phyloP scores from a whole-genome alignment of 2,329 filamentous ascomycete genomes.

The Aspergillus vadensis region DNA sequence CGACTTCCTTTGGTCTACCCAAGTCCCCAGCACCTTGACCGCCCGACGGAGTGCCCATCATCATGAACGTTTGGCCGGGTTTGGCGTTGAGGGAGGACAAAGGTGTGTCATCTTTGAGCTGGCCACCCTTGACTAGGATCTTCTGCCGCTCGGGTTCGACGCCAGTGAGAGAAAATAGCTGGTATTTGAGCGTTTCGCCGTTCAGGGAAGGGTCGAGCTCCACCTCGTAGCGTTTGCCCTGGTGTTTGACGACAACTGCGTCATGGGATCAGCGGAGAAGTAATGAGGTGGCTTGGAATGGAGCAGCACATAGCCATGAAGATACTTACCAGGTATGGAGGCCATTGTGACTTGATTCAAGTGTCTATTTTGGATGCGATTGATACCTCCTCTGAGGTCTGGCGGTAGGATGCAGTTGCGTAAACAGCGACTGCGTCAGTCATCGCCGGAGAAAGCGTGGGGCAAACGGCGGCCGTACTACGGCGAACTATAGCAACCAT shows the following conservation, averaged over 20 bases:
- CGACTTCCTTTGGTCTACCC: constrained; percentile 72
- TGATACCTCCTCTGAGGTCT: constrained; percentile 3
- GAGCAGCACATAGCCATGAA: background rate
- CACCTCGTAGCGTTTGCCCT: constrained; percentile 92
- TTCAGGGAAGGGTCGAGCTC: constrained; percentile 82
- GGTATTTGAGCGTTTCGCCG: constrained; percentile 93
- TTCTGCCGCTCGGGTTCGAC: constrained; percentile 97
- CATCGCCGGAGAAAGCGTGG: constrained; percentile 23
- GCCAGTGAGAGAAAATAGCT: constrained; percentile 90
- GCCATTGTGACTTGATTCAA: constrained; percentile 48
- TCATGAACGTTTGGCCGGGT: constrained; percentile 84
- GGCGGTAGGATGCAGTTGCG: constrained; percentile 17
- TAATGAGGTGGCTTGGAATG: background rate
- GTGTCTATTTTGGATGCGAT: constrained; percentile 6
- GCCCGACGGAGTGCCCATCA: constrained; percentile 87
- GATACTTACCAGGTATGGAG: constrained; percentile 55
- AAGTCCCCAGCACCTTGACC: constrained; percentile 61
- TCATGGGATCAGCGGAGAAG: constrained; percentile 23
- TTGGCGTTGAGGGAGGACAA: constrained; percentile 84
- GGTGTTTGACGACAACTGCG: constrained; percentile 87
- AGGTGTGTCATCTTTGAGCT: constrained; percentile 92
- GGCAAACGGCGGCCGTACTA: constrained; percentile 12
- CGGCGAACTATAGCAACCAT: background rate
- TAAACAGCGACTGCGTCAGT: constrained; percentile 20
- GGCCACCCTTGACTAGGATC: constrained; percentile 88